phyloP scores from a whole-genome alignment of 306 rosid genomes.

The Delonix regia region DNA sequence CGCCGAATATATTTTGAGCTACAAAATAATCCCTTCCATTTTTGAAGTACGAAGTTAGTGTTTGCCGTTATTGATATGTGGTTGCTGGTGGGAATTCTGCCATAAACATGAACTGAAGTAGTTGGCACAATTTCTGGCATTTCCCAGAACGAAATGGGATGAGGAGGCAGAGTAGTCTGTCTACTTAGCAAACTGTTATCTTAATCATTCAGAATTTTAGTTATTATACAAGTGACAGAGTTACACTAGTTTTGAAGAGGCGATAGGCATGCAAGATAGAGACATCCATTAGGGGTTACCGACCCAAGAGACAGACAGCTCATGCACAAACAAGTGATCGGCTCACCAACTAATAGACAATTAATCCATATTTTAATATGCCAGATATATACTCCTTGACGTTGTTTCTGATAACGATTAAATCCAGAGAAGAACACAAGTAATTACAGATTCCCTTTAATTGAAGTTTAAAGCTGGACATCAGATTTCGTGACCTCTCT shows the following conservation, averaged over 20 bases:
- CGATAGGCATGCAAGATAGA: neutral
- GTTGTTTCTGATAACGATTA: neutral
- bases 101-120: neutral
- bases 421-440: neutral
- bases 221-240: neutral
- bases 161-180: neutral
- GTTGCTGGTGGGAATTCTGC: neutral
- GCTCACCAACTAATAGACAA: neutral
- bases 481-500: slow-evolving; percentile 22
- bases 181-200: neutral
- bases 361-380: neutral
- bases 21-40: neutral
- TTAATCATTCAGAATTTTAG: neutral
- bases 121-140: neutral
- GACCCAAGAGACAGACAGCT: neutral
- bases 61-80: neutral
- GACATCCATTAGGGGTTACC: neutral
- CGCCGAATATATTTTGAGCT: no score
- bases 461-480: neutral
- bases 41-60: neutral
- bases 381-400: neutral
- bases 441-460: neutral
- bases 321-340: neutral
- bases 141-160: neutral
- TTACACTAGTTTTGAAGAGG: neutral